Evolutionary conservation across 139 green algal species (phyloP), one percentile per base, ranked within the genome.

Genomic region (Zygnema circumcarinatum): DNA sequence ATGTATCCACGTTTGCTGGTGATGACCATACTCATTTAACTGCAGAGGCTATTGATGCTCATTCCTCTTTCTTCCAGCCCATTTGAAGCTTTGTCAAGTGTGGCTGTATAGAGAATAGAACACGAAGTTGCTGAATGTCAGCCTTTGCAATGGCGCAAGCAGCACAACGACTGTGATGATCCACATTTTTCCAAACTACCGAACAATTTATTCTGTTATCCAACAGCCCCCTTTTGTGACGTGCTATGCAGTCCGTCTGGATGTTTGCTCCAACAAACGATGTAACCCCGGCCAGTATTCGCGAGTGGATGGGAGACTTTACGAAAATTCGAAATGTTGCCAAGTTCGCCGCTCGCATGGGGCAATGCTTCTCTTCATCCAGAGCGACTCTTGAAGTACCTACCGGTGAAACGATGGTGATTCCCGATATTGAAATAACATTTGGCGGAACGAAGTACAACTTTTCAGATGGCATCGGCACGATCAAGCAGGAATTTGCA

Each of bases 391-490:
- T 88, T 52, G 32, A 69, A 25, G 35, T 76, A 25, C 33, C 29
- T 40, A 21, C 82, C 35, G 2, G 42, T 11, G 32, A 41, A 83
- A 25, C 47, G 29, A 2, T 22, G 38, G 74, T 38, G 7, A 76
- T 92, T 11, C 76, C 86, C 11, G 91, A 94, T 41, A 67, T 94
- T 0, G 41, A 83, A 67, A 62, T 62, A 25, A 62, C 7, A 25
- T 62, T 16, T 25, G 7, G 7, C 16, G 67, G 79, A n/a, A 74
- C 86, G 62, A 81, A 79, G 11, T 87, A 92, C 82, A 87, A 78
- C 81, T 93, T 94, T 81, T 90, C 88, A 33, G 92, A 94, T 76
- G 92, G 92, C 41, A 85, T 93, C 20, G 91, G 92, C 1, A 53
- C 41, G 38, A 92, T 94, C 41, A 91, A 88, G 2, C 76, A 31